A percentile compares a stretch with the other conserved stretches of the same genome.
These are phyloP conservation scores for Fusarium albidum DNA, from an alignment of 2,329 filamentous ascomycete genomes.

Conservation along the genomic window DNA sequence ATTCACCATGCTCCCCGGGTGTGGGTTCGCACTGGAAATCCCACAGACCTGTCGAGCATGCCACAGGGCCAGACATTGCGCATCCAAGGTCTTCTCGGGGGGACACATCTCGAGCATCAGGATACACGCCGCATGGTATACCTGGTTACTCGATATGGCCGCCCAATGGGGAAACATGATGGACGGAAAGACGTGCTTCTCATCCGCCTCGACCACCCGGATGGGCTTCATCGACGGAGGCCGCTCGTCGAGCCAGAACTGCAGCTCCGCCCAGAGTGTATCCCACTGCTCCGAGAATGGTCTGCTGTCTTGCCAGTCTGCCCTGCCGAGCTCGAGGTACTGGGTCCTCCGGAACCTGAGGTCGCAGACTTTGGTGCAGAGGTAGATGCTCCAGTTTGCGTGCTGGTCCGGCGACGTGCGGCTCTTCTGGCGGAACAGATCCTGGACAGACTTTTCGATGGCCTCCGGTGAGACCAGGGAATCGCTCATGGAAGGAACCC, in stretches of 20 bases:
- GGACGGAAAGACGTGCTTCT: conserved; percentile 51
- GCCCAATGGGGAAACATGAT: conserved; percentile 58
- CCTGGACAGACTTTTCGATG: conserved; percentile 39
- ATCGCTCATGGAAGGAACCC: conserved; percentile 48
- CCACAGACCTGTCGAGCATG: conserved; percentile 60
- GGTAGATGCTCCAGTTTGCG: conserved; percentile 63
- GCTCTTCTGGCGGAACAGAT: conserved; percentile 41
- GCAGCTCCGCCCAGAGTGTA: conserved; percentile 54
- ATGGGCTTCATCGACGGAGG: conserved; percentile 49
- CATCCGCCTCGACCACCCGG: conserved; percentile 34
- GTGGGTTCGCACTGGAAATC: conserved; percentile 59
- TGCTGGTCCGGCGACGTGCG: conserved; percentile 54
- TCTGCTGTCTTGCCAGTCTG: conserved; percentile 48
- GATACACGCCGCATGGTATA: conserved; percentile 60
- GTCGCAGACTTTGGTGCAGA: conserved; percentile 58
- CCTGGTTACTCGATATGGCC: conserved; percentile 60
- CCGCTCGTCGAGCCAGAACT: conserved; percentile 54
- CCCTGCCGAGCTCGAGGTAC: conserved; percentile 49
- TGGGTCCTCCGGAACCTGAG: conserved; percentile 46
- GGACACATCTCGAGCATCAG: conserved; percentile 55
- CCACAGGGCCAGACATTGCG: conserved; percentile 44
- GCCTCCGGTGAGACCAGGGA: conserved; percentile 18
- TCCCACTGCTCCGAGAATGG: conserved; percentile 52
- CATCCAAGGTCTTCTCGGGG: conserved; percentile 32
- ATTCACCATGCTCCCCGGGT: conserved; percentile 60